Evolutionary conservation across 495 filamentous ascomycete genomes (phyloP).

Genomic region (Talaromyces nanjingensis): DNA sequence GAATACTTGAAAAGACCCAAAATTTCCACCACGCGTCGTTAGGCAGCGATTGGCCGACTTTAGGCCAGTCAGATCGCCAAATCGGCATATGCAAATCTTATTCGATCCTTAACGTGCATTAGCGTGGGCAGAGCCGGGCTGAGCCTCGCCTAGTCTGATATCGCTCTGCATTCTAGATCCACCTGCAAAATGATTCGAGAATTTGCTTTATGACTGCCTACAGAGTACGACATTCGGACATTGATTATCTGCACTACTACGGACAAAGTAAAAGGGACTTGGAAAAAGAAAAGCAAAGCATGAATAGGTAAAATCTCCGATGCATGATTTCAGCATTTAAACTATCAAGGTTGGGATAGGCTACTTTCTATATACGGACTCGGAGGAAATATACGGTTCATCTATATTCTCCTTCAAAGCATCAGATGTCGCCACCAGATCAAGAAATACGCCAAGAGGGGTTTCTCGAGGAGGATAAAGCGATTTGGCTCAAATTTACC

Average conservation of each 20-base stretch:
- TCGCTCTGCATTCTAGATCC: not conserved
- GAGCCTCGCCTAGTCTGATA: slow-evolving; percentile 4
- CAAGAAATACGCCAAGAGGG: not conserved
- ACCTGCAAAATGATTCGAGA: not conserved
- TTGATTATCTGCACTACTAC: not conserved
- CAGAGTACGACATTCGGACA: not conserved
- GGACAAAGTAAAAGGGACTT: not conserved
- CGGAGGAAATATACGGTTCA: not conserved
- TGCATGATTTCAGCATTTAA: not conserved
- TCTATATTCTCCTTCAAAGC: not conserved
- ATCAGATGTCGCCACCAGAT: not conserved
- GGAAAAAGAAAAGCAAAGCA: not conserved
- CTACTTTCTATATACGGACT: not conserved
- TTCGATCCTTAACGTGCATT: slow-evolving; percentile 9
- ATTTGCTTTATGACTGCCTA: not conserved
- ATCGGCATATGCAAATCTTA: slow-evolving; percentile 3
- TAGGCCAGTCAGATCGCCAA: slow-evolving; percentile 9
- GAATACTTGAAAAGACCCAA: not conserved
- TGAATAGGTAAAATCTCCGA: slow-evolving; percentile 1
- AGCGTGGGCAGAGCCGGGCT: slow-evolving; percentile 7
- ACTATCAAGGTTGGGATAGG: not conserved
- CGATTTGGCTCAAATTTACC: not conserved
- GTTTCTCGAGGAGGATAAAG: not conserved
- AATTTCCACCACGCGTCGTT: not conserved
- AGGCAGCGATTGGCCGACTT: not conserved